Base-by-base conservation (phyloP, 2,329 filamentous ascomycete genomes). In the Trichoderma lentiforme region DNA sequence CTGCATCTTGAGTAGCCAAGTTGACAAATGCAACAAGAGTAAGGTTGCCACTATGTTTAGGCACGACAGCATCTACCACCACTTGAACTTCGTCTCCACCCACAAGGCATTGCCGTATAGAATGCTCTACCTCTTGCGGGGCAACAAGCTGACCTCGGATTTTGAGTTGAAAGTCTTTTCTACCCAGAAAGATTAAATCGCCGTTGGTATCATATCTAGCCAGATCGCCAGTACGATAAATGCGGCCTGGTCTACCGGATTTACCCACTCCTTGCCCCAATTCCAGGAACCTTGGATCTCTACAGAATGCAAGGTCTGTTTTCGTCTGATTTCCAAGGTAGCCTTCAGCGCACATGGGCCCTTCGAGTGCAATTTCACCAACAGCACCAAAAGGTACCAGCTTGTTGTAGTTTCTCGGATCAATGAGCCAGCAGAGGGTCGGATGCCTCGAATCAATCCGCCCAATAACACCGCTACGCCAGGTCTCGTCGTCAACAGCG, bases 201-300 rank as follows among this genome's bases (percentile, higher is more conserved):
- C 69, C 69, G 18, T 65, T 58, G 15, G 28, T 57, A 58, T 71
- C 61, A 57, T 71, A 71, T 47, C 32, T 57, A n/a, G 69, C 69
- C 43, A 71, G n/a, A 47, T 71, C 69, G 21, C 69, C 69, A 39
- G 69, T 58, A 34, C 69, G 61, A 56, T 71, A 71, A 14, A 70
- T 62, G 39, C 57, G 67, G 32, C 60, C 60, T 15, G 60, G 14
- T 43, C 60, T 62, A 15, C 53, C 66, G 14, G 32, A 21, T n/a
- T 61, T 30, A 5, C 36, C 66, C 18, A 30, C 6, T 9, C 34
- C 56, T 28, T 56, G 58, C 39, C 39, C 36, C 1, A 70, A 51
- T n/a, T 15, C 30, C 7, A 58, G 14, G n/a, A 62, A 70, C 9
- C 2, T 26, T 56, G 68, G 68, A 26, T 70, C 30, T 56, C 47